Percentiles rank a stretch among this genome's conserved stretches.
phyloP scores from a whole-genome alignment of 2,329 filamentous ascomycete genomes.

The Cladosporium sp. region DNA sequence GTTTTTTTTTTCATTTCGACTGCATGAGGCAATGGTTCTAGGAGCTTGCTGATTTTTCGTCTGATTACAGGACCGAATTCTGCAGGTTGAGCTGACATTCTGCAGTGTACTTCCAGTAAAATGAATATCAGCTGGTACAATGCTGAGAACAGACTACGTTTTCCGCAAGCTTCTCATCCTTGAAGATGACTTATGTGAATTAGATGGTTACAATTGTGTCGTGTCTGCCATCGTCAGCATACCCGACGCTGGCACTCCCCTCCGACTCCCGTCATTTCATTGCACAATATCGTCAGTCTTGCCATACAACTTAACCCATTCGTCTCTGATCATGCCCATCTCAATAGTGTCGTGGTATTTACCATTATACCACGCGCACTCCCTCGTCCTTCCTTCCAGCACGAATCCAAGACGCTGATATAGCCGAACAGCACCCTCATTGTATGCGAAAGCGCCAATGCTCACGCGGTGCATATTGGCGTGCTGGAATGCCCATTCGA shows the following conservation, averaged over 20 bases:
- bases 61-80: too few species aligned
- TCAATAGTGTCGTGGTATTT: slow-evolving; percentile 39
- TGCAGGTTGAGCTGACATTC: too few species aligned
- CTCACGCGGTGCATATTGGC: slow-evolving; percentile 50
- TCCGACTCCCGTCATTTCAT: not conserved
- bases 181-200: not conserved
- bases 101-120: too few species aligned
- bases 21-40: too few species aligned
- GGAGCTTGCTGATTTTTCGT: too few species aligned
- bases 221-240: not conserved
- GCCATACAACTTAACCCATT: slow-evolving; percentile 39
- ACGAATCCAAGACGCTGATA: slow-evolving; percentile 52
- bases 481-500: slow-evolving; percentile 51
- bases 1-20: too few species aligned
- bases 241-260: not conserved
- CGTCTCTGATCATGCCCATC: slow-evolving; percentile 44
- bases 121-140: too few species aligned
- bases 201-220: not conserved
- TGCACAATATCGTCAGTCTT: not conserved
- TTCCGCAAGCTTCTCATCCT: too few species aligned
- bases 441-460: slow-evolving; percentile 44
- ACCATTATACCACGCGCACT: slow-evolving; percentile 49
- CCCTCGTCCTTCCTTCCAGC: slow-evolving; percentile 46
- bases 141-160: too few species aligned
- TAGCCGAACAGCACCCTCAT: slow-evolving; percentile 45